Evolutionary conservation across 352 stramenopile genomes (phyloP).

Genomic region (Phytophthora sp.): DNA sequence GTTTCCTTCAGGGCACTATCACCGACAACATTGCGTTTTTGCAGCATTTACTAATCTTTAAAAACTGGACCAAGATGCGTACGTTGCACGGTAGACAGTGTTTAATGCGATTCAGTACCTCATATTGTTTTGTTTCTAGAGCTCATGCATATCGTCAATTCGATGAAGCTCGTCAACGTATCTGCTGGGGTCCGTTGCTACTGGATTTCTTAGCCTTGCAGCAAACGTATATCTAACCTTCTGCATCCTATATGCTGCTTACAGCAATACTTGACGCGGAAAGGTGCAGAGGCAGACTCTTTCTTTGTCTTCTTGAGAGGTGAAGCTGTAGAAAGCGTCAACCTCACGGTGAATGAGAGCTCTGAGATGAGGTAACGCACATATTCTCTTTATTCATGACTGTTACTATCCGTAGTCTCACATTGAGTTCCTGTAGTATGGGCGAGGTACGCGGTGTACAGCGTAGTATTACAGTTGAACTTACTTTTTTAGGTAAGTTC

Average conservation of each 20-base stretch:
- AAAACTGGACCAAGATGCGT: slow-evolving; percentile 88
- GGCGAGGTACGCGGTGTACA: slow-evolving; percentile 64
- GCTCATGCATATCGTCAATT: slow-evolving; percentile 86
- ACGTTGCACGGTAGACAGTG: no score
- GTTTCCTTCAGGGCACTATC: slow-evolving; percentile 60
- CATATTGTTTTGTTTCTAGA: slow-evolving; percentile 37
- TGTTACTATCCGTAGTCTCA: neutral
- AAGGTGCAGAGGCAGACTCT: slow-evolving; percentile 74
- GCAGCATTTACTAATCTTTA: slow-evolving; percentile 80
- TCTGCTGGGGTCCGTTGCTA: slow-evolving; percentile 47
- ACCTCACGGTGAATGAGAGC: slow-evolving; percentile 66
- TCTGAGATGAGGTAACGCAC: slow-evolving; percentile 58
- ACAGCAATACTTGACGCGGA: slow-evolving; percentile 84
- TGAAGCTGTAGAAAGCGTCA: slow-evolving; percentile 73
- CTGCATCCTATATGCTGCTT: neutral
- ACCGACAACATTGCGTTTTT: slow-evolving; percentile 87
- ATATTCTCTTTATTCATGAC: neutral
- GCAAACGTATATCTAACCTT: slow-evolving; percentile 6
- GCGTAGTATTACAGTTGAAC: slow-evolving; percentile 72
- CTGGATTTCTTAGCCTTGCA: neutral
- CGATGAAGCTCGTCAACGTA: slow-evolving; percentile 77
- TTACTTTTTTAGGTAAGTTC: slow-evolving; percentile 83
- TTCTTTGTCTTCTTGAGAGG: slow-evolving; percentile 81
- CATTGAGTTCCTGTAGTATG: slow-evolving; percentile 30
- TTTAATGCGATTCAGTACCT: neutral